These are phyloP conservation scores for Magnolia kwangsiensis DNA, from an alignment of 164 flowering plant species.

Conservation along the genomic window DNA sequence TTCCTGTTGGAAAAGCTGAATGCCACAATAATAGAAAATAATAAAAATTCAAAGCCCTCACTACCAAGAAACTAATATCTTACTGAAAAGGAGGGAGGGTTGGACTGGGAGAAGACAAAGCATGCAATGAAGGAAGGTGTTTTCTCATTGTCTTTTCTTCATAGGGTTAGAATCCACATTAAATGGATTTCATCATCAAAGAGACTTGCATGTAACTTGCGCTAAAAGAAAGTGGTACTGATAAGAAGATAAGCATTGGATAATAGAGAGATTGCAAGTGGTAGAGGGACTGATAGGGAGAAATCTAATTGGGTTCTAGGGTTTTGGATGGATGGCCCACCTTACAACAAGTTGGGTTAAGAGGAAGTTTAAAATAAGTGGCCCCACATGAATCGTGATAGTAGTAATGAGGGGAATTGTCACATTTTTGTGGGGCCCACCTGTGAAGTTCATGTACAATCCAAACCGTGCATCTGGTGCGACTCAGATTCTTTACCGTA, in stretches of 20 bases:
- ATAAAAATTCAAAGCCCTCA: background rate
- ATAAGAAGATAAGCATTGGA: constrained; percentile 22
- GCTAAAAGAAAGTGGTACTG: constrained; percentile 18
- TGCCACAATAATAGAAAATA: background rate
- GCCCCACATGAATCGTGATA: too few relatives aligned
- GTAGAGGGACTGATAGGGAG: background rate
- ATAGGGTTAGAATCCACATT: background rate
- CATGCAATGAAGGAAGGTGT: background rate
- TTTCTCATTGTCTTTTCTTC: constrained; percentile 9
- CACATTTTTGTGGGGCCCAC: too few relatives aligned
- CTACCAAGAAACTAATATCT: background rate
- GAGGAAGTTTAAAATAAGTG: too few relatives aligned
- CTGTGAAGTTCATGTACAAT: too few relatives aligned
- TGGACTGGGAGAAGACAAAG: background rate
- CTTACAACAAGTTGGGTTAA: background rate
- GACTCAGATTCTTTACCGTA: too few relatives aligned
- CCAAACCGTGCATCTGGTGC: too few relatives aligned
- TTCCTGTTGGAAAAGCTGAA: background rate
- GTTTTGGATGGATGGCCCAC: background rate
- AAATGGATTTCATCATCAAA: constrained; percentile 33
- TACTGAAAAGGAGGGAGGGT: background rate
- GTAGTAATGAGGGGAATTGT: too few relatives aligned
- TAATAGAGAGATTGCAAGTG: background rate
- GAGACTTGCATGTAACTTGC: constrained; percentile 23
- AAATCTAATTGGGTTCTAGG: background rate